phyloP scores from a whole-genome alignment of 108 stramenopile species.

The Cyclotella sp. region DNA sequence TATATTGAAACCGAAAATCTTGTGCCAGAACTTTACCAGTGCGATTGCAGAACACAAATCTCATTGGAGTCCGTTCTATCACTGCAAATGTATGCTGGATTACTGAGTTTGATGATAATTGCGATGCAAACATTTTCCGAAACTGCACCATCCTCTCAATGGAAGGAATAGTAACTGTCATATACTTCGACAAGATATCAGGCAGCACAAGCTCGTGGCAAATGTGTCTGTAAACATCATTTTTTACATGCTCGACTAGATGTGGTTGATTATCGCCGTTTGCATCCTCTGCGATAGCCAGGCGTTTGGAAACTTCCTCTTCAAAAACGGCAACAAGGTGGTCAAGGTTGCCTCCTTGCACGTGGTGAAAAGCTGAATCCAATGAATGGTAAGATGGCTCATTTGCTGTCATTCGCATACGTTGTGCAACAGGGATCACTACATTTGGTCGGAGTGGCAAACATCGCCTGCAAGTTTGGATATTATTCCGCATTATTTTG shows the following conservation, averaged over 20 bases:
- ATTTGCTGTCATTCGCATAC: conserved; percentile 78
- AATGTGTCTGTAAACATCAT: conserved; percentile 60
- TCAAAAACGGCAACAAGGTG: conserved; percentile 33
- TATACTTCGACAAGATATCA: conserved; percentile 55
- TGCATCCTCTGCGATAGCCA: background rate
- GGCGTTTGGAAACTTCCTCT: conserved; percentile 45
- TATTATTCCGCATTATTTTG: conserved; percentile 69
- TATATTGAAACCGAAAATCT: conserved; percentile 86
- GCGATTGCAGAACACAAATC: conserved; percentile 64
- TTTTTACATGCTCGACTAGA: conserved; percentile 38
- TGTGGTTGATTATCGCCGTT: conserved; percentile 33
- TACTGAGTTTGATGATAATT: conserved; percentile 78
- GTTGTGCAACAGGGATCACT: conserved; percentile 86
- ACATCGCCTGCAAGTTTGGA: conserved; percentile 60
- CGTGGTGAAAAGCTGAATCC: conserved; percentile 57
- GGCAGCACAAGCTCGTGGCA: conserved; percentile 54
- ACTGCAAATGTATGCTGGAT: conserved; percentile 83
- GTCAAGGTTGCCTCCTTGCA: conserved; percentile 23
- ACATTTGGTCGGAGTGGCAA: conserved; percentile 73
- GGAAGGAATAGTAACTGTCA: conserved; percentile 44
- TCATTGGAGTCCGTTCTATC: conserved; percentile 73
- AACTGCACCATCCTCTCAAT: conserved; percentile 72
- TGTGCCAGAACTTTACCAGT: conserved; percentile 67
- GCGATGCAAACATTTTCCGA: conserved; percentile 74
- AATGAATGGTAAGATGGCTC: conserved; percentile 62